Evolutionary conservation across 768 basidiomycete genomes (phyloP), one percentile per base, ranked within the genome.

Genomic region (Mycena belliarum): DNA sequence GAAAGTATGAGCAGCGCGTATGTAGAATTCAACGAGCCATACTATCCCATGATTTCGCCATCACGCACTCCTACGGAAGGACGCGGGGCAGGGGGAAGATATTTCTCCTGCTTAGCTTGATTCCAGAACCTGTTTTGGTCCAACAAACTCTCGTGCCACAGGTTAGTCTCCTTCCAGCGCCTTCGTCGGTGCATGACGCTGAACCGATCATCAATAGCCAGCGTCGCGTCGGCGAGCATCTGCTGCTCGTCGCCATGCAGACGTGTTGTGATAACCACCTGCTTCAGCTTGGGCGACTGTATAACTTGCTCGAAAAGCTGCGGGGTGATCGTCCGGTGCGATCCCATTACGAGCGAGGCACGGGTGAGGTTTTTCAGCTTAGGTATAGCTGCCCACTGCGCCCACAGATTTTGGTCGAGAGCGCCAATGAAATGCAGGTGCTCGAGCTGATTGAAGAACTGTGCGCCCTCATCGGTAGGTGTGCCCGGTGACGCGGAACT

Each of bases 241-340:
- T 55, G 41, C 9, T 59, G 50, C 12, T 46, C 49, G 12, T 63
- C 57, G 1, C 57, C 54, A 14, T 59, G 57, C 25, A 63, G 35
- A 23, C 52, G 62, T 20, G 53, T 58, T 4, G 62, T 63, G 42
- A 63, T 29, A 20, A 63, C 62, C 25, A 63, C 57, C 47, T 59
- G 57, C 47, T 53, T 14, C 4, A 63, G 54, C 46, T 63, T 63
- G 15, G 62, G 62, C n/a, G 62, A 63, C 12, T 41, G 9, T 14
- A 63, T 2, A 10, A 60, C 12, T 16, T 50, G 29, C 29, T 2
- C n/a, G 25, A 60, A 63, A 26, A 57, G 29, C 28, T 37, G 5
- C 4, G 35, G 28, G 0, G 20, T 15, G 25, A 63, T 20, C 18
- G 18, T 15, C 15, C 23, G 23, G 42, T 45, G 28, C 15, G 51